Evolutionary conservation across 768 basidiomycete species (phyloP), one percentile per base, ranked within the genome.

Genomic region (Boletus subcaerulescens): DNA sequence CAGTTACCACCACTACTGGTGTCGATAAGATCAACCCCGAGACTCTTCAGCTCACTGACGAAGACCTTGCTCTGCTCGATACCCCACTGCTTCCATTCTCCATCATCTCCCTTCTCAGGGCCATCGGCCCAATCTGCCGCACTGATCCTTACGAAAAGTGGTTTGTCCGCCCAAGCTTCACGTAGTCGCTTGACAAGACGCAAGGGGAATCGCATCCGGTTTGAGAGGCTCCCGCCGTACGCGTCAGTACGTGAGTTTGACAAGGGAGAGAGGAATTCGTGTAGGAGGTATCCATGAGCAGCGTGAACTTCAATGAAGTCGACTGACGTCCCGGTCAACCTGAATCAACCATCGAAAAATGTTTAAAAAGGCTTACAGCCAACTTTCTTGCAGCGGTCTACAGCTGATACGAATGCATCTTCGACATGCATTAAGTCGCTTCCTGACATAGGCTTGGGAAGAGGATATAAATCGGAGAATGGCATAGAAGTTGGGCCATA

Each of bases 1-100:
- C 80, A 86, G 60, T 86, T 85, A 4, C 88, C 88, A 14, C 87
- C 90, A 3, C 78, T 77, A 39, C 80, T 84, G 45, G 79, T 78
- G 68, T 95, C 89, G 47, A 95, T 67, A n/a, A 95, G 72, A 65
- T 93, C 91, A 13, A 92, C 77, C 9, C 86, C 88, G 5, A 83
- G 59, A 51, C 81, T 75, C 61, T 79, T 67, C 62, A 92, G 66
- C 65, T 82, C 77, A 14, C 77, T 77, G 3, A 77, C 76, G 31
- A 85, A 76, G 33, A 84, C 62, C 32, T 75, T 84, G 65, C 80
- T 88, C 70, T 93, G 91, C 64, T 91, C 85, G 48, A 91, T 74
- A 12, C 90, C 91, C 88, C 90, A 90, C 48, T 82, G 78, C 53
- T 75, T 77, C 81, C 81, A 90, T 50, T 72, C 68, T 14, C 80